These are phyloP conservation scores for Phlegmacium glaucopus DNA, from an alignment of 768 basidiomycete species.

Conservation along the genomic window DNA sequence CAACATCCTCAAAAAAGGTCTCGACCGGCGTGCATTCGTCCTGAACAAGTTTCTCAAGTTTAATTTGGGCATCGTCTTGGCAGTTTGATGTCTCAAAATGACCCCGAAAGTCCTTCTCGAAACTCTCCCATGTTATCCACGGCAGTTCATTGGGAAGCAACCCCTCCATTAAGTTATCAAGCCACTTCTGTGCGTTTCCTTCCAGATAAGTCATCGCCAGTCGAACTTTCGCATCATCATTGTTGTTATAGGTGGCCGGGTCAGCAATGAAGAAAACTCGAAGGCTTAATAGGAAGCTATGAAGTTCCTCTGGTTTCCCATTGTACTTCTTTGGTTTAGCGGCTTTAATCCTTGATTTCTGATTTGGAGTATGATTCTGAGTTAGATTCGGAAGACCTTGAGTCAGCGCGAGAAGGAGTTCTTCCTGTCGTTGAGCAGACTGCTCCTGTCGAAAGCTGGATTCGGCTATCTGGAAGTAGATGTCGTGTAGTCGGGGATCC, in stretches of 20 bases:
- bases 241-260: not conserved
- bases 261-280: no score
- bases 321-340: no score
- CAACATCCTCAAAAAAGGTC: constrained; percentile 3
- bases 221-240: not conserved
- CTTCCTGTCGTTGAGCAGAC: no score
- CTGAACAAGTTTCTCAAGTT: not conserved
- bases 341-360: no score
- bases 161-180: not conserved
- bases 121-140: constrained; percentile 1
- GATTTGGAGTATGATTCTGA: no score
- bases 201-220: not conserved
- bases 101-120: not conserved
- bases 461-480: no score
- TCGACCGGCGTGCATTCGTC: not conserved
- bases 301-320: no score
- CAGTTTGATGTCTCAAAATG: constrained; percentile 1
- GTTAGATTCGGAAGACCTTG: no score
- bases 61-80: not conserved
- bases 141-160: not conserved
- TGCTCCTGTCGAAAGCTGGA: no score
- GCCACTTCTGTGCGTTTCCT: not conserved
- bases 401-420: no score
- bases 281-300: no score
- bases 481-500: no score